Conservation (phyloP, 2,329 filamentous ascomycete genomes). For the Aspergillus calidoustus region DNA sequence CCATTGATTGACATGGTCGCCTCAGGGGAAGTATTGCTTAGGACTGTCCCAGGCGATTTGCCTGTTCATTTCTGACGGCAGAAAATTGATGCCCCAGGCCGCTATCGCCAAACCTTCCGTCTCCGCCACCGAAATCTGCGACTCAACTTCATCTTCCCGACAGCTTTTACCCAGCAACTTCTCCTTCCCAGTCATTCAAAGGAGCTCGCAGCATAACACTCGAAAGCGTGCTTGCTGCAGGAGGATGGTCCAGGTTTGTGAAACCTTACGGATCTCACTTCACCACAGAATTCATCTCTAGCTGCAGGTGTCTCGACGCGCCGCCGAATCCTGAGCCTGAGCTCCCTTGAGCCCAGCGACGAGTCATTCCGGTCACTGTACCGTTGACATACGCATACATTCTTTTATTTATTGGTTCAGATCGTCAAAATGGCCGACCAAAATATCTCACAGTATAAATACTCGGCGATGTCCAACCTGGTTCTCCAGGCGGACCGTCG, state of each 20-base stretch:
- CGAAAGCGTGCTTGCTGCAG: conserved; percentile 33
- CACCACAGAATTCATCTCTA: conserved; percentile 31
- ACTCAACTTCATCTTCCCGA: conserved; percentile 35
- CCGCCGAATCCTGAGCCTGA: conserved; percentile 37
- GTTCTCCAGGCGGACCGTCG: conserved; percentile 99
- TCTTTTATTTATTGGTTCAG: neutral
- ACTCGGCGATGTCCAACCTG: conserved; percentile 99
- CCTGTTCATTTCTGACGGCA: conserved; percentile 17
- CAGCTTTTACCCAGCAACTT: conserved; percentile 33
- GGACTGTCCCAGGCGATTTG: conserved; percentile 6
- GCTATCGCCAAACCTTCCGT: conserved; percentile 37
- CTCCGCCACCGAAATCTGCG: conserved; percentile 43
- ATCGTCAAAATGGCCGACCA: conserved; percentile 67
- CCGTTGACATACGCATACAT: conserved; percentile 25
- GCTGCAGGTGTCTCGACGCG: conserved; percentile 38
- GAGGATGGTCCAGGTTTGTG: conserved; percentile 47
- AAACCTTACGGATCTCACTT: conserved; percentile 30
- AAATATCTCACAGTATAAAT: conserved; percentile 94
- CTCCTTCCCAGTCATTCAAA: conserved; percentile 20
- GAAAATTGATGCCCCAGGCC: conserved; percentile 26
- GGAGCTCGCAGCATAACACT: conserved; percentile 34
- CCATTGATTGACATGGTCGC: conserved; percentile 34
- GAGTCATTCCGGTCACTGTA: conserved; percentile 32
- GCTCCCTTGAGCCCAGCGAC: conserved; percentile 38
- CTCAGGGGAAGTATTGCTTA: neutral